phyloP scores from a whole-genome alignment of 1,284 basidiomycete species.

The Tylopilus orsonianus region DNA sequence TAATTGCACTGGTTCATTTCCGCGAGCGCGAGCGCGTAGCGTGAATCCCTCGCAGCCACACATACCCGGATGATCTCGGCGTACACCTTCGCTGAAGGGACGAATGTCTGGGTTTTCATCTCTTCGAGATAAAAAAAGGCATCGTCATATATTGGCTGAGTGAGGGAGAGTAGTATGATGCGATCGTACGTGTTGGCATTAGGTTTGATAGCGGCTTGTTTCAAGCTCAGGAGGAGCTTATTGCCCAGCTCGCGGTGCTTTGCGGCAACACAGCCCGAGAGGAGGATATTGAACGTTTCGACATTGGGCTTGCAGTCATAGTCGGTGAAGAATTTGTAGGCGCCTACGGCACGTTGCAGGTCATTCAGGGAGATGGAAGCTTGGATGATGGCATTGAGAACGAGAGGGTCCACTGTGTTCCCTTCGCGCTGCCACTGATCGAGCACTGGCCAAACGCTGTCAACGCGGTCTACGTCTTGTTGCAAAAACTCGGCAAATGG shows the following conservation, averaged over 20 bases:
- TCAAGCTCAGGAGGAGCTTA: constrained; percentile 61
- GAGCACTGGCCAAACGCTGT: constrained; percentile 64
- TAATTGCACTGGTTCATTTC: constrained; percentile 66
- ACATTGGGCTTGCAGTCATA: constrained; percentile 58
- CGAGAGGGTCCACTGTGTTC: constrained; percentile 52
- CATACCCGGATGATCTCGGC: constrained; percentile 62
- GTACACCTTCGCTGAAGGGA: constrained; percentile 61
- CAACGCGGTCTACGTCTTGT: constrained; percentile 53
- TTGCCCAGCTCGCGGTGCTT: constrained; percentile 62
- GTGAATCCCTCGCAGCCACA: constrained; percentile 52
- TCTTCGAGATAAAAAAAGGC: constrained; percentile 88
- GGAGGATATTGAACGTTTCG: constrained; percentile 69
- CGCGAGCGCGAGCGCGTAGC: constrained; percentile 65
- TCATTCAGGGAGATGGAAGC: constrained; percentile 65
- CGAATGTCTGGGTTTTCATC: constrained; percentile 67
- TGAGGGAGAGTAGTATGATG: constrained; percentile 68
- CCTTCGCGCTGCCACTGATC: constrained; percentile 59
- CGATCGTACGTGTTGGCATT: constrained; percentile 62
- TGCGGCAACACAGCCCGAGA: constrained; percentile 60
- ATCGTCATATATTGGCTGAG: constrained; percentile 75
- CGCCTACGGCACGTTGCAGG: constrained; percentile 74
- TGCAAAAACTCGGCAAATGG: constrained; percentile 54
- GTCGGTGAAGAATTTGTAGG: constrained; percentile 63
- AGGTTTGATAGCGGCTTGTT: constrained; percentile 51
- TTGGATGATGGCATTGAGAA: constrained; percentile 65